Percentiles rank a stretch among this genome's conserved stretches.
phyloP scores from a whole-genome alignment of 148 eudicot genomes.

The Vaccinium corymbosum region DNA sequence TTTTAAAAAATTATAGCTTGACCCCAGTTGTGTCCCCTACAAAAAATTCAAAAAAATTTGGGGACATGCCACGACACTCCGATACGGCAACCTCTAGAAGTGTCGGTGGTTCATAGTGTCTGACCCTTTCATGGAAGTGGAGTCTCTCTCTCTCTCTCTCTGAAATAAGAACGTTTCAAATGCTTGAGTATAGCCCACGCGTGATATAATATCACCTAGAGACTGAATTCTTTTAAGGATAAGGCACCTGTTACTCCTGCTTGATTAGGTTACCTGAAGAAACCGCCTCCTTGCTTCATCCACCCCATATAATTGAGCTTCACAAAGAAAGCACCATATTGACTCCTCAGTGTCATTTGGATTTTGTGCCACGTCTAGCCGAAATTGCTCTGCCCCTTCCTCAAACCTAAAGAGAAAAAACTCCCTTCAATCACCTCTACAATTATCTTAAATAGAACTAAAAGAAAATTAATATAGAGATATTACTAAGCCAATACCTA shows the following conservation, averaged over 20 bases:
- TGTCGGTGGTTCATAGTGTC: no score
- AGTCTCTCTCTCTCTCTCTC: not conserved
- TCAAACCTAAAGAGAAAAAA: slow-evolving; percentile 51
- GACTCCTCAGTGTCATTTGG: slow-evolving; percentile 98
- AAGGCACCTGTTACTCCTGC: not conserved
- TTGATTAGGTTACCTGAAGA: slow-evolving; percentile 49
- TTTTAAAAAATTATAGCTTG: no score
- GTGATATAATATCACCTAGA: no score
- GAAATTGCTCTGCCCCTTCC: slow-evolving; percentile 90
- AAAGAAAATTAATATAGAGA: not conserved
- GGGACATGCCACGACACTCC: no score
- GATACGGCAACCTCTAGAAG: no score
- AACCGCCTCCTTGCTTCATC: slow-evolving; percentile 74
- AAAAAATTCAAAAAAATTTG: no score
- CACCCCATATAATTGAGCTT: slow-evolving; percentile 80
- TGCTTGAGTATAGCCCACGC: not conserved
- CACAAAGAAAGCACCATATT: slow-evolving; percentile 98
- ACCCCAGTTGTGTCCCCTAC: no score
- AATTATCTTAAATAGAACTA: not conserved
- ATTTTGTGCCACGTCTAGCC: slow-evolving; percentile 87
- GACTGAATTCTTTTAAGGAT: not conserved
- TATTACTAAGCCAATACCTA: slow-evolving; percentile 40
- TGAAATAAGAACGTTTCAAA: not conserved
- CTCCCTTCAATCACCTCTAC: not conserved
- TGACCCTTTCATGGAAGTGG: not conserved